A percentile compares a stretch with the other conserved stretches of the same genome.
phyloP scores from a whole-genome alignment of 2,329 filamentous ascomycete genomes.

The Trematosphaeria pertusa region DNA sequence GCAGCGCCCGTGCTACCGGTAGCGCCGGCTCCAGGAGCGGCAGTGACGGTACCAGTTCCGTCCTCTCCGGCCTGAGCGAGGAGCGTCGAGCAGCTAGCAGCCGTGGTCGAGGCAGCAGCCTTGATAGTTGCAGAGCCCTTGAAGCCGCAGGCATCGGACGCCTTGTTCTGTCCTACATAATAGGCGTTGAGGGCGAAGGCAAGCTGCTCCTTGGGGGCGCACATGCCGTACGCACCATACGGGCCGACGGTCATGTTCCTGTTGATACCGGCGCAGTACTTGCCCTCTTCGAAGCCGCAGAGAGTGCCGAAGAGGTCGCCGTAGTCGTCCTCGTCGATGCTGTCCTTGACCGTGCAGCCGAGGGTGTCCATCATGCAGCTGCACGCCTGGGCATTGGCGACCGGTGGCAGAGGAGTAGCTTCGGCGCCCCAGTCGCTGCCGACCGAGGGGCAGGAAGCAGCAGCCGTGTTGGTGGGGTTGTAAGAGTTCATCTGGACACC shows the following conservation, averaged over 20 bases:
- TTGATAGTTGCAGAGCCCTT: slow-evolving; percentile 68
- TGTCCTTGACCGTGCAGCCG: slow-evolving; percentile 68
- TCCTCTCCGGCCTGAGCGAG: slow-evolving; percentile 69
- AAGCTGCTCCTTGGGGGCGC: slow-evolving; percentile 72
- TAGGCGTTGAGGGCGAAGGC: slow-evolving; percentile 77
- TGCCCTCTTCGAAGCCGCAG: slow-evolving; percentile 64
- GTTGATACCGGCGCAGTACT: slow-evolving; percentile 71
- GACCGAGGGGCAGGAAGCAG: slow-evolving; percentile 73
- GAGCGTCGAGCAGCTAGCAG: slow-evolving; percentile 63
- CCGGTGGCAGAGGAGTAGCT: slow-evolving; percentile 74
- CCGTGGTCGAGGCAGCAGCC: slow-evolving; percentile 54
- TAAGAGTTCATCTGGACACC: slow-evolving; percentile 72
- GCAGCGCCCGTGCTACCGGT: slow-evolving; percentile 37
- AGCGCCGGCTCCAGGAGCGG: slow-evolving; percentile 30
- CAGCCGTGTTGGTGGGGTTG: slow-evolving; percentile 73
- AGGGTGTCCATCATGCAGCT: slow-evolving; percentile 82
- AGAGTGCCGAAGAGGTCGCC: slow-evolving; percentile 75
- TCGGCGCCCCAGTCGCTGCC: slow-evolving; percentile 72
- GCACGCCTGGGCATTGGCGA: slow-evolving; percentile 80
- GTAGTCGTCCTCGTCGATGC: slow-evolving; percentile 65
- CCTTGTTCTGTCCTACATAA: slow-evolving; percentile 57
- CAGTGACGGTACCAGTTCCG: slow-evolving; percentile 63
- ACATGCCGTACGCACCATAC: slow-evolving; percentile 83
- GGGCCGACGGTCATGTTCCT: slow-evolving; percentile 70
- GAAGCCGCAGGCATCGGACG: slow-evolving; percentile 72